Conservation (phyloP, 306 rosid genomes). For the Adenanthera pavonina region DNA sequence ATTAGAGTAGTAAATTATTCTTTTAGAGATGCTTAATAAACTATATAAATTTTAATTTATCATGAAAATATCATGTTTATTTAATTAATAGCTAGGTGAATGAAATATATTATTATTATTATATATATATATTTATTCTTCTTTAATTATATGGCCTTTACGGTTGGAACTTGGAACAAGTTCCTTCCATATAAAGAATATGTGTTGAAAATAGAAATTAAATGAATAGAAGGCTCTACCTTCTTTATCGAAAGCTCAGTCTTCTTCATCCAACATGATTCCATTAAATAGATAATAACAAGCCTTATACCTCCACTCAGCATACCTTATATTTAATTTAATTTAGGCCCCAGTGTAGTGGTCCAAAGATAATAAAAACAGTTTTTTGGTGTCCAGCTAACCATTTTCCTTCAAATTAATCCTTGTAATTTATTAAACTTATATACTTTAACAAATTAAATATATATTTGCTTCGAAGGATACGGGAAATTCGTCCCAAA, state of each 20-base stretch:
- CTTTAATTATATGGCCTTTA: too few relatives aligned
- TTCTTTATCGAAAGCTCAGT: not conserved
- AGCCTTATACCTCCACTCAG: constrained; percentile 11
- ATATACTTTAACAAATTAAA: not conserved
- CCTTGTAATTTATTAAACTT: not conserved
- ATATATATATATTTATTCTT: too few relatives aligned
- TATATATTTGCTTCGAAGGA: not conserved
- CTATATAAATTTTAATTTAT: too few relatives aligned
- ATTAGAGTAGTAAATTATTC: too few relatives aligned
- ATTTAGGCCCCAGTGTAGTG: not conserved
- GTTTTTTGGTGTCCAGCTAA: not conserved
- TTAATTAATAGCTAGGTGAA: too few relatives aligned
- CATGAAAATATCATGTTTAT: too few relatives aligned
- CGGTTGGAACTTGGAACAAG: too few relatives aligned
- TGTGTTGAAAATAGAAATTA: not conserved
- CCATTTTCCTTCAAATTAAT: not conserved
- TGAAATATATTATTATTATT: too few relatives aligned
- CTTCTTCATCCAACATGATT: constrained; percentile 8
- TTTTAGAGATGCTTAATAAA: too few relatives aligned
- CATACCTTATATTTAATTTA: constrained; percentile 34
- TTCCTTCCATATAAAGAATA: not conserved
- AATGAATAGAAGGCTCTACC: not conserved
- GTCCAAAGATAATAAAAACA: not conserved
- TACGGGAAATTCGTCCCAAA: not conserved
- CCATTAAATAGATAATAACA: not conserved